phyloP scores from a whole-genome alignment of 1,284 basidiomycete genomes.

The Puccinia polysora region DNA sequence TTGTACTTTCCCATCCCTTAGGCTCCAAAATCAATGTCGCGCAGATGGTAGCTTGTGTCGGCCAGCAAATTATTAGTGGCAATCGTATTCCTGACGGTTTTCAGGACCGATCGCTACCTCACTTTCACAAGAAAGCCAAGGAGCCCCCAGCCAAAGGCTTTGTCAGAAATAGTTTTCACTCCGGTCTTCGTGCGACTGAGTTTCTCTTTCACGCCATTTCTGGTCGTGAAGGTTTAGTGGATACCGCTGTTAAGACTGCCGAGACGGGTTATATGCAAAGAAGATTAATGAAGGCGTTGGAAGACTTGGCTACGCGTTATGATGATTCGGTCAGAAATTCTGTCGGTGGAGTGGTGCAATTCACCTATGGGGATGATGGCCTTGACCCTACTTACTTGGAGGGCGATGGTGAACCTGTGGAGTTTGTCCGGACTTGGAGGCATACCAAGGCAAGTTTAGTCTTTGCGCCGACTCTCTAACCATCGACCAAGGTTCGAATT shows the following conservation, averaged over 20 bases:
- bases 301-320: slow-evolving; percentile 95
- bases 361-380: slow-evolving; percentile 94
- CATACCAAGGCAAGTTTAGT: slow-evolving; percentile 73
- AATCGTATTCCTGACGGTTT: slow-evolving; percentile 98
- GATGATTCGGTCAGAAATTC: slow-evolving; percentile 96
- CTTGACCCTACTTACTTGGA: slow-evolving; percentile 94
- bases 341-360: slow-evolving; percentile 93
- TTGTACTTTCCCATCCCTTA: too few relatives aligned
- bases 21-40: slow-evolving; percentile 97
- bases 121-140: slow-evolving; percentile 96
- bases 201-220: slow-evolving; percentile 99
- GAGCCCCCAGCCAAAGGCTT: slow-evolving; percentile 98
- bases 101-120: slow-evolving; percentile 95
- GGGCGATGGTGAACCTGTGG: slow-evolving; percentile 80
- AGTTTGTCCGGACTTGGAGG: slow-evolving; percentile 78
- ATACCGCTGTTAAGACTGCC: slow-evolving; percentile 60
- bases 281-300: slow-evolving; percentile 95
- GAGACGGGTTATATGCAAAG: slow-evolving; percentile 99
- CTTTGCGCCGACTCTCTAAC: too few relatives aligned
- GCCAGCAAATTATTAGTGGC: slow-evolving; percentile 96
- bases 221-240: slow-evolving; percentile 95
- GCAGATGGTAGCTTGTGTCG: slow-evolving; percentile 99
- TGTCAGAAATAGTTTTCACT: slow-evolving; percentile 91
- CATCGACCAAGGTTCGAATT: too few relatives aligned
- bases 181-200: slow-evolving; percentile 88